Base-by-base conservation (phyloP, 108 stramenopile genomes). In the Nitzschia sp. region DNA sequence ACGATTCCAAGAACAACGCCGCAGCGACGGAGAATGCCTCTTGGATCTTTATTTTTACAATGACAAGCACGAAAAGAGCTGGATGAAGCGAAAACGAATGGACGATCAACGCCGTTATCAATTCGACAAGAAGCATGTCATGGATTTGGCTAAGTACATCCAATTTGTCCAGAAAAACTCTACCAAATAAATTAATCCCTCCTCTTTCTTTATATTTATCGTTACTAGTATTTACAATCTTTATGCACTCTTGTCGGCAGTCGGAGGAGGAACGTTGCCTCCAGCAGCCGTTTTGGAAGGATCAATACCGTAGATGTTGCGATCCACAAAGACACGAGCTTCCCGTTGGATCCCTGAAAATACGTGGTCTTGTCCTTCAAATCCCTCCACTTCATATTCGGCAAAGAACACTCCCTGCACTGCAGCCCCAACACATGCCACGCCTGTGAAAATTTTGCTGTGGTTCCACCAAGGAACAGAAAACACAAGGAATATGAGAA, bases 91-190 rank as follows among this genome's bases (percentile, higher is more conserved):
- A 20, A 57, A 70, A 44, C 68, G 75, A n/a, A 22, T 76, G 63
- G 43, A 57, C 14, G 56, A 65, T n/a, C 42, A 69, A 29, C 53
- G 57, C n/a, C 61, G 75, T 12, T 76, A 76, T 43, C 65, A 76
- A 52, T 76, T 76, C 50, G 75, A 76, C 69, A 76, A 76, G 63
- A 69, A 76, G 26, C 75, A 76, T 52, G 75, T 76, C 15, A 70
- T 52, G 41, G 69, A 76, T 44, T 43, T 76, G 55, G 75, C 69
- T 37, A 76, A 76, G 69, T 76, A 76, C 57, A 76, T 76, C 70
- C 57, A 67, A 52, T 76, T 76, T 60, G 69, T 76, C 3, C 62
- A 76, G 48, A 63, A 76, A 40, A 69, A 76, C 22, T 51, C 46
- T 9, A 46, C 42, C 7, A 71, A 71, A 42, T 58, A 69, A 22